Conservation (phyloP, 2,329 filamentous ascomycete genomes). For the Juglanconis sp. region DNA sequence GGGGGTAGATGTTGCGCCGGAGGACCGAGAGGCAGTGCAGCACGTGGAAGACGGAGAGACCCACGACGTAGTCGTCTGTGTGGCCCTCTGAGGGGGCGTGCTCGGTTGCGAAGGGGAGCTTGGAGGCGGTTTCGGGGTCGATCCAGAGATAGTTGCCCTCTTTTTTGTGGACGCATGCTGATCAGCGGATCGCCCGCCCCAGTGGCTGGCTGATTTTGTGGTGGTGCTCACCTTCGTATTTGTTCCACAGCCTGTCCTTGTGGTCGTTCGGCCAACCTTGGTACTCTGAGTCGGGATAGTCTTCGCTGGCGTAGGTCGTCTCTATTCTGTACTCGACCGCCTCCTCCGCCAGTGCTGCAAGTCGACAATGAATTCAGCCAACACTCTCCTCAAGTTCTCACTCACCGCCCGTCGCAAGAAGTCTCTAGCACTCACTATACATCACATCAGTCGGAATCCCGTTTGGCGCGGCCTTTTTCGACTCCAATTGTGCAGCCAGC, state of each 20-base stretch:
- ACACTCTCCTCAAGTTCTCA: background rate
- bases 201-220: no score
- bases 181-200: background rate
- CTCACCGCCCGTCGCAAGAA: background rate
- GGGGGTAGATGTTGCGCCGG: conserved; percentile 5
- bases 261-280: conserved; percentile 7
- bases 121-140: background rate
- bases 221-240: conserved; percentile 2
- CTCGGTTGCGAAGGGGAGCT: background rate
- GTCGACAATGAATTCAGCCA: background rate
- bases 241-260: conserved; percentile 6
- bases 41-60: conserved; percentile 10
- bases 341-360: conserved; percentile 7
- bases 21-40: conserved; percentile 9
- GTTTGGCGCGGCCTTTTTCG: background rate
- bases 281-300: conserved; percentile 6
- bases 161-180: background rate
- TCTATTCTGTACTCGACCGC: conserved; percentile 8
- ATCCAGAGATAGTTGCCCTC: conserved; percentile 9
- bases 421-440: background rate
- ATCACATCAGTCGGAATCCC: background rate
- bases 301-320: conserved; percentile 7
- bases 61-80: conserved; percentile 7
- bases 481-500: background rate
- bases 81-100: background rate